These are phyloP conservation scores for Botryotinia convoluta DNA, from an alignment of 2,329 filamentous ascomycete genomes.

Conservation along the genomic window DNA sequence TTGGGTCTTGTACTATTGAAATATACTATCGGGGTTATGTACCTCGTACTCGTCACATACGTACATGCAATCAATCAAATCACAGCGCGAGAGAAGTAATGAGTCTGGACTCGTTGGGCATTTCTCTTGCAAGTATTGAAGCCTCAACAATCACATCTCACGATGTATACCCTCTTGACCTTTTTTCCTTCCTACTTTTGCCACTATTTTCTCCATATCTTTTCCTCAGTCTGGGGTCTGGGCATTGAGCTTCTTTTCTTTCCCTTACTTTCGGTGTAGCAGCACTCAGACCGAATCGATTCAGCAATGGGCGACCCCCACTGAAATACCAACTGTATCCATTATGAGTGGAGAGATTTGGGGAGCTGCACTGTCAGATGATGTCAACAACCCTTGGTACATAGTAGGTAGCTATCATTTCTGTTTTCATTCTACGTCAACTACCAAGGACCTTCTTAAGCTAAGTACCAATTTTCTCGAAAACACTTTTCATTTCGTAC, in stretches of 20 bases:
- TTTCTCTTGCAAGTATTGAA: neutral
- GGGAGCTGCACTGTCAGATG: constrained; percentile 15
- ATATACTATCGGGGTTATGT: neutral
- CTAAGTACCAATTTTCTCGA: constrained; percentile 4
- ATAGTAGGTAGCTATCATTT: constrained; percentile 9
- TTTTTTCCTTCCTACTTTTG: neutral
- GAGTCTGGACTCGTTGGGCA: neutral
- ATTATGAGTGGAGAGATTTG: constrained; percentile 14
- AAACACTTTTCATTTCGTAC: neutral
- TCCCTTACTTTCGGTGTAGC: constrained; percentile 8
- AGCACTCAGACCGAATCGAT: constrained; percentile 9
- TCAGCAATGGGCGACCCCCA: neutral
- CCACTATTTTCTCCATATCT: constrained; percentile 9
- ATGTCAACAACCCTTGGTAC: constrained; percentile 17
- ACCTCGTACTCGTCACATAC: neutral
- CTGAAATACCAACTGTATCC: constrained; percentile 6
- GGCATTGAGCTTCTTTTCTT: neutral
- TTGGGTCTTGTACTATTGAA: neutral
- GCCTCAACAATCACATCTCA: neutral
- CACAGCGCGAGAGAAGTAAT: neutral
- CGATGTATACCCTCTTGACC: neutral
- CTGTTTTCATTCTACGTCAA: neutral
- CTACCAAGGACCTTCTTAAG: neutral
- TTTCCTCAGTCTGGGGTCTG: constrained; percentile 1
- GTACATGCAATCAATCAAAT: neutral